Base-by-base conservation (phyloP, 257 asterid genomes). In the Forsythia suspensa region DNA sequence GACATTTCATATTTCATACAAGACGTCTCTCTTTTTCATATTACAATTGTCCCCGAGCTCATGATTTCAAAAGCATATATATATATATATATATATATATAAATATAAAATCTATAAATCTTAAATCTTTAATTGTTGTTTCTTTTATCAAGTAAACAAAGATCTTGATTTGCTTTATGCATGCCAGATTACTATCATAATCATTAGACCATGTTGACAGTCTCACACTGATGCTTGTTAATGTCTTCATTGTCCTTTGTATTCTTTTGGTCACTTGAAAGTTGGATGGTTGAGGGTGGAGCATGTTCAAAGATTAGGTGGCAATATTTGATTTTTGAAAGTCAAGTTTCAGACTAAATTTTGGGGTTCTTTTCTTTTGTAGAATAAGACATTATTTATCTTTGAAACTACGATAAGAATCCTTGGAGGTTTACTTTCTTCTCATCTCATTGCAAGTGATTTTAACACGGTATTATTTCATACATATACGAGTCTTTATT, bases 391-490 rank as follows among this genome's bases (percentile, higher is more conserved):
- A 2, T 97, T 95, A 52, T 95, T 98, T 55, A 86, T 95, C 82
- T 95, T 95, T 80, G 99, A 95, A 88, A 95, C 99, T 77, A 95
- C 98, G 16, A 95, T 95, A 76, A 91, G 99, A 78, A 81, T 95
- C 84, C 97, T 95, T 74, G 99, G 99, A 86, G 99, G 99, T 82
- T 83, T 95, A 82, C 91, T 95, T 51, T 93, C 98, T 88, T 98
- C 99, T 71, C 99, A 95, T 86, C 97, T 95, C 67, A 88, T 95
- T 82, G 98, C 99, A 65, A 95, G 96, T 79, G 99, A 95, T 83
- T 89, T 92, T 81, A 91, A 87, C 82, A 93, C 98, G 98, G 99
- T 95, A 95, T 67, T 55, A 57, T 63, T 72, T 76, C 79, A 71
- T 70, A 21, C 18, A 74, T 44, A 72, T 7, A 67, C 38, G 42